Evolutionary conservation across 208 protist species (phyloP).

Genomic region (Acanthamoeba lugdunensis): DNA sequence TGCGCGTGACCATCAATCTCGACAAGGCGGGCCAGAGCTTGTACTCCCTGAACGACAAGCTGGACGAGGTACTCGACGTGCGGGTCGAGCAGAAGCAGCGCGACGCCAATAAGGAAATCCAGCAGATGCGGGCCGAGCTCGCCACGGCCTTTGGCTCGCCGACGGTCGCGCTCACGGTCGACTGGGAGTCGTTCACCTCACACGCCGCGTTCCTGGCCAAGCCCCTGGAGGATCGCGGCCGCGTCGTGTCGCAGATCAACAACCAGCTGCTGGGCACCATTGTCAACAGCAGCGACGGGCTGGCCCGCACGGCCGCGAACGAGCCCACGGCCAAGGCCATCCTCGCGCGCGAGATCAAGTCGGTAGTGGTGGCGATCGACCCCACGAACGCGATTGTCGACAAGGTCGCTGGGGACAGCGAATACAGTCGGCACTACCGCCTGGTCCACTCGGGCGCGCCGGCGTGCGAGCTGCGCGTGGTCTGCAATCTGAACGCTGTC

Average conservation of each 20-base stretch:
- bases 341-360: not conserved
- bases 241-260: not conserved
- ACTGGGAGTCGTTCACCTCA: not conserved
- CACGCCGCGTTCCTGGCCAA: not conserved
- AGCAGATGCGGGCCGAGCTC: not conserved
- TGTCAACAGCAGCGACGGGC: not conserved
- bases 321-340: not conserved
- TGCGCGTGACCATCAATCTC: not conserved
- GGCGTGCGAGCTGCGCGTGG: not conserved
- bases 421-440: not conserved
- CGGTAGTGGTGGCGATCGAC: not conserved
- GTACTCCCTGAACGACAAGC: not conserved
- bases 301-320: not conserved
- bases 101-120: not conserved
- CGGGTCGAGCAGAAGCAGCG: not conserved
- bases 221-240: not conserved
- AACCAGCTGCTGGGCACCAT: not conserved
- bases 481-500: not conserved
- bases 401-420: not conserved
- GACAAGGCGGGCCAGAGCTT: not conserved
- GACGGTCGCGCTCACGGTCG: not conserved
- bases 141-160: not conserved
- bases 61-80: slow-evolving; percentile 5
- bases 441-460: not conserved
- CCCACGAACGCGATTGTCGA: not conserved